These are phyloP conservation scores for Scopulariopsis brevicaulis DNA, from an alignment of 2,329 filamentous ascomycete species.

Conservation along the genomic window DNA sequence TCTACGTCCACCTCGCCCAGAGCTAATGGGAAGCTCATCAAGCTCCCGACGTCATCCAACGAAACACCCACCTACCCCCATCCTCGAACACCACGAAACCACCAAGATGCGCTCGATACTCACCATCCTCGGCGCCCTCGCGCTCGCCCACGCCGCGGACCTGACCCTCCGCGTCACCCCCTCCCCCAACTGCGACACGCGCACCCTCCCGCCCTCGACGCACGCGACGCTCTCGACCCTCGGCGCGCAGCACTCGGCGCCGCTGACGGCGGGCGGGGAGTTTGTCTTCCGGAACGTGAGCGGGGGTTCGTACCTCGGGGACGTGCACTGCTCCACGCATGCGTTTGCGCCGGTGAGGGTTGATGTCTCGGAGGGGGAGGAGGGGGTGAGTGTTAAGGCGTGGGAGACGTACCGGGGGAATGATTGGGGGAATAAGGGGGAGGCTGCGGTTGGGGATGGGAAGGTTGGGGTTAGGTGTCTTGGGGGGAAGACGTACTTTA, in stretches of 20 bases:
- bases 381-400: slow-evolving; percentile 55
- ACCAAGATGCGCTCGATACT: slow-evolving; percentile 3
- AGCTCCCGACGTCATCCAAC: neutral
- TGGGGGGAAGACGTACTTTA: slow-evolving; percentile 62
- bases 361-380: slow-evolving; percentile 48
- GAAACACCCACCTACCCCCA: neutral
- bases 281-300: slow-evolving; percentile 68
- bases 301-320: slow-evolving; percentile 66
- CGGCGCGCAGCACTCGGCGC: slow-evolving; percentile 33
- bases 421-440: slow-evolving; percentile 80
- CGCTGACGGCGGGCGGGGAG: slow-evolving; percentile 55
- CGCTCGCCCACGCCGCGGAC: slow-evolving; percentile 23
- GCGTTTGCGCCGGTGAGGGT: slow-evolving; percentile 71
- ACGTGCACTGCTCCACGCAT: slow-evolving; percentile 65
- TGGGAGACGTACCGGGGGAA: slow-evolving; percentile 86
- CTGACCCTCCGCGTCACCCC: slow-evolving; percentile 32
- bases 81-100: neutral
- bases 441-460: slow-evolving; percentile 31
- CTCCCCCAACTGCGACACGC: slow-evolving; percentile 26
- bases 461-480: slow-evolving; percentile 50
- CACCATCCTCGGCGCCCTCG: slow-evolving; percentile 22
- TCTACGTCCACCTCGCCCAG: neutral
- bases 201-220: slow-evolving; percentile 50
- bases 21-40: neutral
- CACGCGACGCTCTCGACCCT: slow-evolving; percentile 47